Base-by-base conservation (phyloP, 2,329 filamentous ascomycete species). In the Cladosporium sp. region DNA sequence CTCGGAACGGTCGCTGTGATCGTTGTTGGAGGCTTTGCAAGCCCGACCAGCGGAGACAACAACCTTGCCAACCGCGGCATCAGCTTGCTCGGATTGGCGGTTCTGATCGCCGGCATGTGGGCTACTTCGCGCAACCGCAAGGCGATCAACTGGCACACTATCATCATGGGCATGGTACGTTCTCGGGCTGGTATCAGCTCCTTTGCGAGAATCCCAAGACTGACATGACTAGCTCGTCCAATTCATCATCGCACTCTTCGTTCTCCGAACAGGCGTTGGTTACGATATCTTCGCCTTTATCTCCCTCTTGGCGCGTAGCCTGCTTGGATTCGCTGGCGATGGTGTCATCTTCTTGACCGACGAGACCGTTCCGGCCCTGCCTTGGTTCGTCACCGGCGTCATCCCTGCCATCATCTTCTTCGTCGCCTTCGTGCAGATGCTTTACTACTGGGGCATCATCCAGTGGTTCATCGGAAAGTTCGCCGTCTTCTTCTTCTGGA, bases 401-500 rank as follows among this genome's bases (percentile, higher is more conserved):
- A 84, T 96, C n/a, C 92, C 93, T 0, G 89, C 93, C 72, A 96
- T 97, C 79, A 92, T 97, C 81, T 97, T 97, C 87, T 97, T 97
- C 86, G 91, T 97, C 66, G 88, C 93, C 1, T 83, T 97, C n/a
- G 92, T 96, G 29, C 91, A 96, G 79, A 86, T 97, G 44, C 79
- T 96, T 52, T 96, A 91, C 82, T 90, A 93, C 82, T 84, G 88
- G 72, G 91, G 90, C 2, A 83, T 93, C 69, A 81, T 97, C 62
- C 93, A 96, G 80, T 97, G 93, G 93, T 92, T 93, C 79, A 87
- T 97, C 74, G 83, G 84, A 71, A 97, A 97, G 79, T 91, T 95
- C 72, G 92, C 93, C 67, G 85, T 86, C 61, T 93, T 97, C 79
- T 96, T 97, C 85, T 96, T 94, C 86, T 96, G 92, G 90, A 85